phyloP scores from a whole-genome alignment of 768 basidiomycete species.

The Termitomyces eurrhizus region DNA sequence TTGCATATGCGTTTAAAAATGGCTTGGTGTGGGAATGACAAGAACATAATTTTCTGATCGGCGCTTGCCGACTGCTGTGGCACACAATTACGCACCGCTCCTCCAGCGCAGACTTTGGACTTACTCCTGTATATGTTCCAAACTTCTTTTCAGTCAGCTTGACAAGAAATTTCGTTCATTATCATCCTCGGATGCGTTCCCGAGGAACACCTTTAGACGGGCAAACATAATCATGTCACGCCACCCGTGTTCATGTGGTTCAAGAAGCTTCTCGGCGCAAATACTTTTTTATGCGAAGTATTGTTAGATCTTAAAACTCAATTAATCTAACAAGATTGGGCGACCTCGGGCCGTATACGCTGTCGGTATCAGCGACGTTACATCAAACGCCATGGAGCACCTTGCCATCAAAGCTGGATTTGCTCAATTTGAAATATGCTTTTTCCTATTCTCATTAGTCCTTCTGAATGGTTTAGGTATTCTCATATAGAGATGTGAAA shows the following conservation, averaged over 20 bases:
- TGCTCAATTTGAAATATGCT: not conserved
- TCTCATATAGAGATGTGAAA: not conserved
- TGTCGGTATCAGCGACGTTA: not conserved
- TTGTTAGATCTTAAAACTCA: not conserved
- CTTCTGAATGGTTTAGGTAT: not conserved
- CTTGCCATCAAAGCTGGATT: not conserved
- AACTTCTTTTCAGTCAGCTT: not conserved
- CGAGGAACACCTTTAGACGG: not conserved
- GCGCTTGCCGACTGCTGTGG: not conserved
- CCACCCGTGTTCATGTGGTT: not conserved
- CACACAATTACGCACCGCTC: not conserved
- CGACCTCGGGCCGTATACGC: not conserved
- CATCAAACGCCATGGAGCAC: not conserved
- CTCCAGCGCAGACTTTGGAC: not conserved
- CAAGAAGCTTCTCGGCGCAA: not conserved
- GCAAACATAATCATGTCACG: not conserved
- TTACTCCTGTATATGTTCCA: not conserved
- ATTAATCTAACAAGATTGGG: not conserved
- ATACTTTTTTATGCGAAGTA: not conserved
- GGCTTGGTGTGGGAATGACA: not conserved
- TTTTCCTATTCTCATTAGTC: too few species aligned
- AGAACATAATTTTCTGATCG: not conserved
- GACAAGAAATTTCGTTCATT: not conserved
- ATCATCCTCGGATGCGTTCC: not conserved
- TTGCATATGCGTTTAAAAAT: not conserved